phyloP scores from a whole-genome alignment of 176 grass and related monocot genomes.

The Ensete glaucum region DNA sequence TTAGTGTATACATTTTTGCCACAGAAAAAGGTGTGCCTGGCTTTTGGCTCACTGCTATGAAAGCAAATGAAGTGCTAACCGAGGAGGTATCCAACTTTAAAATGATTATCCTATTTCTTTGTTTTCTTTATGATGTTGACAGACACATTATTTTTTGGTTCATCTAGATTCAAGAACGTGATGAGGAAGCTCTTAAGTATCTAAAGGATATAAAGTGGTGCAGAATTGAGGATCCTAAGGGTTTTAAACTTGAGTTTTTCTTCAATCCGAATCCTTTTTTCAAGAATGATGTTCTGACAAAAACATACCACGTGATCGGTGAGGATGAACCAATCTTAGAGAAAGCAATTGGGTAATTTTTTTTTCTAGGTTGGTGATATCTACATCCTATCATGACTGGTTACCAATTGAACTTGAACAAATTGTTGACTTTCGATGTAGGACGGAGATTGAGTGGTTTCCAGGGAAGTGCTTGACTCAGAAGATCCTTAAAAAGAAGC shows the following conservation, averaged over 20 bases:
- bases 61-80: constrained; percentile 6
- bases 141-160: background rate
- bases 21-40: constrained; percentile 14
- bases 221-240: constrained; percentile 17
- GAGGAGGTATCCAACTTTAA: constrained; percentile 2
- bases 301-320: constrained; percentile 8
- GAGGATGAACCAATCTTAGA: constrained; percentile 8
- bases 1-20: background rate
- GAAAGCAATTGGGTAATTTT: constrained; percentile 14
- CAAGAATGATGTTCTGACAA: constrained; percentile 13
- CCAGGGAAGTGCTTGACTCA: constrained; percentile 16
- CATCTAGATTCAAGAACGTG: constrained; percentile 14
- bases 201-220: constrained; percentile 15
- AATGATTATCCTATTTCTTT: background rate
- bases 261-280: constrained; percentile 6
- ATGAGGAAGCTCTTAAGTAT: constrained; percentile 16
- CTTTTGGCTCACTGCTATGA: constrained; percentile 16
- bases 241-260: constrained; percentile 20
- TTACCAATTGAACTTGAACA: background rate
- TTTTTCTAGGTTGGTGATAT: background rate
- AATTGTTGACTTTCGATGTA: background rate
- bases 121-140: background rate
- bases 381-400: background rate
- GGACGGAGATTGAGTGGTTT: constrained; percentile 16
- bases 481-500: constrained; percentile 18